Base-by-base conservation (phyloP, 208 protist species). In the Plasmodiophora brassicae region DNA sequence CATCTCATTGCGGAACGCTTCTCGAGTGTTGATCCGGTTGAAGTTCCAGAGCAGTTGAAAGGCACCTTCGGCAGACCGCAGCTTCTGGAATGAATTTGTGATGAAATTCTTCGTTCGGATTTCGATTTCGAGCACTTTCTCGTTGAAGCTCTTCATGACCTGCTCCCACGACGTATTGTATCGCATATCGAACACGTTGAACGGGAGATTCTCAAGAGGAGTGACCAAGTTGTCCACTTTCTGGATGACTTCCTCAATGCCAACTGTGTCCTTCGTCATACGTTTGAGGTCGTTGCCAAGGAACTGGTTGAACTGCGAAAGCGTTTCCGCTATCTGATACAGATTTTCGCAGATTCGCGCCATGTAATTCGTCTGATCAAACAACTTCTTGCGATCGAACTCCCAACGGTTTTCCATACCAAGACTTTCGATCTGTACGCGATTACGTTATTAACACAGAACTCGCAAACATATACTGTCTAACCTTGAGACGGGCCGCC, bases 291-390 rank as follows among this genome's bases (percentile, higher is more conserved):
- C 96, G 50, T 95, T 92, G 32, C 97, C 96, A 39, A 99, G 93
- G 45, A 99, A 96, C n/a, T 94, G 96, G 36, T 96, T 95, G 93
- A 98, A 98, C 92, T 98, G 96, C 84, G 97, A 93, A 22, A 98
- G 91, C 32, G 96, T 96, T 57, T 96, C 92, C 65, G 97, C 94
- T 1, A 99, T 94, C 85, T 98, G 92, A 39, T 96, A 89, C 60
- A 99, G 92, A 85, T 99, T 96, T 0, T 93, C 94, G 93, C 97
- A 99, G 57, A 95, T 92, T 65, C 95, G 94, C 0, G 93, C 95
- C 96, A 99, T 99, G 95, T 98, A 99, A 91, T 97, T 94, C 5
- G 97, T 98, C 20, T 94, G 93, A 53, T 97, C 97, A 90, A 99
- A 99, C 28, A 99, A 92, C 22, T 94, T 93, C 60, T 95, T 95